phyloP scores from a whole-genome alignment of 768 basidiomycete species.

The Cubamyces lactineus region DNA sequence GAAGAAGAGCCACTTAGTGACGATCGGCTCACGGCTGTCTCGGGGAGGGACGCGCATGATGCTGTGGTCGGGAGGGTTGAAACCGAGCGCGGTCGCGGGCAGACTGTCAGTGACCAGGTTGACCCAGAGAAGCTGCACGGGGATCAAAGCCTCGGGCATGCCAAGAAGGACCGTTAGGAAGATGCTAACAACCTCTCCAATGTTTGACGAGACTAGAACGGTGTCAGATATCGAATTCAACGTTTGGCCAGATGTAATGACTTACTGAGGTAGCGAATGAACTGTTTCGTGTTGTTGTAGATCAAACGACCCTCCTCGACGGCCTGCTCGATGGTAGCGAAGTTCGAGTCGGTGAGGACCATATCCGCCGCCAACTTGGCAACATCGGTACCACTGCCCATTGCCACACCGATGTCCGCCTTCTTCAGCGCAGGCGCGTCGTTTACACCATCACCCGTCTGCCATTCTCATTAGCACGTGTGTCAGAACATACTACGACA shows the following conservation, averaged over 20 bases:
- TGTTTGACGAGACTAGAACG: constrained; percentile 84
- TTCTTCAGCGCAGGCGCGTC: constrained; percentile 97
- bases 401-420: constrained; percentile 97
- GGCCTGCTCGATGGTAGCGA: constrained; percentile 93
- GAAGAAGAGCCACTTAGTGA: constrained; percentile 94
- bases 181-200: constrained; percentile 96
- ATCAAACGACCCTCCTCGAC: constrained; percentile 98
- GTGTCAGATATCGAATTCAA: constrained; percentile 7
- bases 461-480: constrained; percentile 20
- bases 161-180: constrained; percentile 96
- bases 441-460: constrained; percentile 98
- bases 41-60: constrained; percentile 97
- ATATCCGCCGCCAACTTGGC: constrained; percentile 98
- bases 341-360: constrained; percentile 97
- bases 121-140: constrained; percentile 98
- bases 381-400: constrained; percentile 99
- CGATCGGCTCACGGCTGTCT: constrained; percentile 86
- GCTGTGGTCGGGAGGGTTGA: constrained; percentile 95
- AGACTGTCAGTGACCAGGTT: constrained; percentile 97
- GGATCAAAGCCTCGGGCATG: constrained; percentile 99
- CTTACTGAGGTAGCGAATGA: constrained; percentile 96
- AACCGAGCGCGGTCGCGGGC: constrained; percentile 95
- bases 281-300: constrained; percentile 99
- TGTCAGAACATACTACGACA: constrained; percentile 7
- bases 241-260: constrained; percentile 22